Percentiles rank a stretch among this genome's conserved stretches.
These are phyloP conservation scores for Geotrichum bryndzae DNA, from an alignment of 1,139 yeast genomes.

Conservation along the genomic window DNA sequence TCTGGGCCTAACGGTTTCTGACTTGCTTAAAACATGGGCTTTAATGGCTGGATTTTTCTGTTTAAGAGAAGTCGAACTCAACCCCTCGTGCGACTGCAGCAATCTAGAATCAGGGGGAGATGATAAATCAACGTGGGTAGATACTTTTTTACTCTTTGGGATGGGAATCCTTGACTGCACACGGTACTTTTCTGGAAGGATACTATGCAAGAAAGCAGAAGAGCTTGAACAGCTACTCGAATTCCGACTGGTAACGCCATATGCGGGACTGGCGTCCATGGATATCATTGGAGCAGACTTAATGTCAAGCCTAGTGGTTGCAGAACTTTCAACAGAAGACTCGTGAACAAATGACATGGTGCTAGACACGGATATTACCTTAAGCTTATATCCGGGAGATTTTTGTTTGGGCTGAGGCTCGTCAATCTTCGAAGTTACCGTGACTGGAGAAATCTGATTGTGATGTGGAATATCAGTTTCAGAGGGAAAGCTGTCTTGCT, in stretches of 20 bases:
- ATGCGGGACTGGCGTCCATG: background rate
- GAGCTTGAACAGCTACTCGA: background rate
- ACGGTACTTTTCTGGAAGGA: background rate
- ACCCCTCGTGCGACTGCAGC: background rate
- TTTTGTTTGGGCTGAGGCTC: background rate
- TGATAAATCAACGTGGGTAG: background rate
- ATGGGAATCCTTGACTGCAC: background rate
- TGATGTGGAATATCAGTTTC: too few relatives aligned
- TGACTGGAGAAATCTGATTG: too few relatives aligned
- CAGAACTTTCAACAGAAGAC: background rate
- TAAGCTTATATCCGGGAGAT: background rate
- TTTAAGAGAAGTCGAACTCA: background rate
- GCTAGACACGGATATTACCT: background rate
- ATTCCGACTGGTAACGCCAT: background rate
- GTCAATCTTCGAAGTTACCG: background rate
- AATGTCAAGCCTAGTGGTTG: background rate
- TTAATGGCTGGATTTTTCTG: background rate
- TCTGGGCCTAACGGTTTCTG: background rate
- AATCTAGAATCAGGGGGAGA: background rate
- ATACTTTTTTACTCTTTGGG: background rate
- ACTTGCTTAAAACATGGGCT: background rate
- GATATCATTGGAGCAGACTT: background rate
- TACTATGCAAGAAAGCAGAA: background rate
- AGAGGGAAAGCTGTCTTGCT: too few relatives aligned
- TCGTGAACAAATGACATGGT: background rate